Conservation (phyloP, 768 basidiomycete genomes). For the Crepidotus variabilis region DNA sequence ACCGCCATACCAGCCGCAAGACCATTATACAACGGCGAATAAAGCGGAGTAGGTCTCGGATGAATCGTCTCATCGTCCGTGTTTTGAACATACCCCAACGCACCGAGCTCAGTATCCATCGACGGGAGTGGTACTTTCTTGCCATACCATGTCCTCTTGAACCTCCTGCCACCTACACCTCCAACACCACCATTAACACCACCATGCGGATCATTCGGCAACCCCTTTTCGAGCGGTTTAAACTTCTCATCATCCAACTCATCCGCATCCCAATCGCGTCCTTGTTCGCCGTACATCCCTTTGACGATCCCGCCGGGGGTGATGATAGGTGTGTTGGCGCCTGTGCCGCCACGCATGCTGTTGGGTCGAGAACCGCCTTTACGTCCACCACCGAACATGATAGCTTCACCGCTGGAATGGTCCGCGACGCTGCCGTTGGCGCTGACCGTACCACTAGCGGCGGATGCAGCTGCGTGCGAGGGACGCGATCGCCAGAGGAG, state of each 20-base stretch:
- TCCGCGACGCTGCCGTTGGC: not conserved
- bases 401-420: conserved; percentile 2
- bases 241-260: conserved; percentile 5
- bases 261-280: conserved; percentile 19
- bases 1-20: conserved; percentile 53
- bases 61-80: conserved; percentile 20
- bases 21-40: conserved; percentile 72
- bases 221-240: not conserved
- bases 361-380: not conserved
- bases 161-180: conserved; percentile 18
- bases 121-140: conserved; percentile 31
- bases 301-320: conserved; percentile 3
- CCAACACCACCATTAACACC: not conserved
- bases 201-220: not conserved
- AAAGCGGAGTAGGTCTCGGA: conserved; percentile 34
- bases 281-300: conserved; percentile 25
- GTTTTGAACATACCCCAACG: conserved; percentile 12
- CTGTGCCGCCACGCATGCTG: not conserved
- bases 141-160: conserved; percentile 60
- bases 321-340: not conserved
- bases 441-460: conserved; percentile 2
- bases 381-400: not conserved
- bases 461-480: conserved; percentile 10
- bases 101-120: conserved; percentile 2
- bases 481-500: conserved; percentile 67